These are phyloP conservation scores for Auriscalpium orientale DNA, from an alignment of 768 basidiomycete genomes.

Conservation along the genomic window DNA sequence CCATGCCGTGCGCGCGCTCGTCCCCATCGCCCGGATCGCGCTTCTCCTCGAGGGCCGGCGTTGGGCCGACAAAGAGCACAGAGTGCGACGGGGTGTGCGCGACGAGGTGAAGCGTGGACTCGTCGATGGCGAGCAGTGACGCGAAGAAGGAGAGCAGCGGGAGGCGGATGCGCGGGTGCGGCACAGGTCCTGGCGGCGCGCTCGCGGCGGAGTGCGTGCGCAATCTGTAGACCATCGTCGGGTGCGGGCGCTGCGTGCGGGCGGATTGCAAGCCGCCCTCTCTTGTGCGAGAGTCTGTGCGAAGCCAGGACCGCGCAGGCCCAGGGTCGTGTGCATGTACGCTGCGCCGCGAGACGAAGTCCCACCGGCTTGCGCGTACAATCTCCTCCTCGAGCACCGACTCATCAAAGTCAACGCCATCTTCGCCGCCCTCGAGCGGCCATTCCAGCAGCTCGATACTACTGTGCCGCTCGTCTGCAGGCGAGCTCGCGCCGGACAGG, in stretches of 20 bases:
- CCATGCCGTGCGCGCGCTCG: not conserved
- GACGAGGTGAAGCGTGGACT: constrained; percentile 30
- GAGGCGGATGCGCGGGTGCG: constrained; percentile 27
- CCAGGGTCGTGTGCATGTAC: not conserved
- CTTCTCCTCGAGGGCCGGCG: not conserved
- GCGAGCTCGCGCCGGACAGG: not conserved
- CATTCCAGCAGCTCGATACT: constrained; percentile 21
- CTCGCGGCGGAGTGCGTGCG: not conserved
- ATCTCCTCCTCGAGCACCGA: constrained; percentile 19
- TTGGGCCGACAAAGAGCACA: constrained; percentile 25
- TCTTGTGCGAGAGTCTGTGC: not conserved
- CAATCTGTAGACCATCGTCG: not conserved
- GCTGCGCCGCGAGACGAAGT: constrained; percentile 2
- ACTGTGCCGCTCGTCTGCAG: constrained; percentile 2
- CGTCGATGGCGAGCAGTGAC: constrained; percentile 30
- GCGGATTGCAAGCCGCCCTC: not conserved
- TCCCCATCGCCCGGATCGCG: not conserved
- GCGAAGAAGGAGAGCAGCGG: constrained; percentile 32
- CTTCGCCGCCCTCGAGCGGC: constrained; percentile 6
- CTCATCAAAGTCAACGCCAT: constrained; percentile 5
- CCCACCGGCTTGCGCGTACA: constrained; percentile 13
- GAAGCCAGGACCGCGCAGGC: not conserved
- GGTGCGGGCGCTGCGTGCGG: not conserved
- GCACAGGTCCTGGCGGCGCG: not conserved
- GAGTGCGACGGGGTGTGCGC: constrained; percentile 25